These are phyloP conservation scores for Austroboletus eburneus DNA, from an alignment of 768 basidiomycete species.

Conservation along the genomic window DNA sequence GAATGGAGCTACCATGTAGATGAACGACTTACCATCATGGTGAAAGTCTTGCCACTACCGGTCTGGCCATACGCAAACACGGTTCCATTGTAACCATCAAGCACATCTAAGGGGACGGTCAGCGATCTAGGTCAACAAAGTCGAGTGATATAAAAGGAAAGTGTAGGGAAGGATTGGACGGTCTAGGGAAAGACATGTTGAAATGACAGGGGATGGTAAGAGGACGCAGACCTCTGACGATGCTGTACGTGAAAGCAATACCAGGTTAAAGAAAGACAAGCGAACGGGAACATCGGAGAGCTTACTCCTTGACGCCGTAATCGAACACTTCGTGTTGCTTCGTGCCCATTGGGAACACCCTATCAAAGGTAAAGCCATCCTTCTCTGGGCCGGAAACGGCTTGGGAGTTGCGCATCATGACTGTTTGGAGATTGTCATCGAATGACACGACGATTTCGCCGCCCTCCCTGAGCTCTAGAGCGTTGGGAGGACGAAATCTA, in stretches of 20 bases:
- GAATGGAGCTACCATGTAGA: constrained; percentile 2
- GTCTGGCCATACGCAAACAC: constrained; percentile 98
- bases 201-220: constrained; percentile 1
- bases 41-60: constrained; percentile 94
- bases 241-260: constrained; percentile 42
- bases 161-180: constrained; percentile 1
- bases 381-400: constrained; percentile 82
- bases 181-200: neutral
- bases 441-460: constrained; percentile 88
- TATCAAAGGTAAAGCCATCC: constrained; percentile 97
- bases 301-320: constrained; percentile 96
- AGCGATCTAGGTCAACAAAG: constrained; percentile 10
- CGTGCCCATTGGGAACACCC: constrained; percentile 91
- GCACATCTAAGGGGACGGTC: constrained; percentile 65
- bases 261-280: constrained; percentile 16
- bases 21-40: constrained; percentile 84
- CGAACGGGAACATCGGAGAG: constrained; percentile 13
- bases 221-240: constrained; percentile 71
- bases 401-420: constrained; percentile 69
- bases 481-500: constrained; percentile 94
- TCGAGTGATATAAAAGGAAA: neutral
- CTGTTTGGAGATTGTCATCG: constrained; percentile 81
- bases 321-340: constrained; percentile 94
- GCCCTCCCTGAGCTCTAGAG: constrained; percentile 84
- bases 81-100: constrained; percentile 98